These are phyloP conservation scores for Xylaria intraflava DNA, from an alignment of 495 filamentous ascomycete species.

Conservation along the genomic window DNA sequence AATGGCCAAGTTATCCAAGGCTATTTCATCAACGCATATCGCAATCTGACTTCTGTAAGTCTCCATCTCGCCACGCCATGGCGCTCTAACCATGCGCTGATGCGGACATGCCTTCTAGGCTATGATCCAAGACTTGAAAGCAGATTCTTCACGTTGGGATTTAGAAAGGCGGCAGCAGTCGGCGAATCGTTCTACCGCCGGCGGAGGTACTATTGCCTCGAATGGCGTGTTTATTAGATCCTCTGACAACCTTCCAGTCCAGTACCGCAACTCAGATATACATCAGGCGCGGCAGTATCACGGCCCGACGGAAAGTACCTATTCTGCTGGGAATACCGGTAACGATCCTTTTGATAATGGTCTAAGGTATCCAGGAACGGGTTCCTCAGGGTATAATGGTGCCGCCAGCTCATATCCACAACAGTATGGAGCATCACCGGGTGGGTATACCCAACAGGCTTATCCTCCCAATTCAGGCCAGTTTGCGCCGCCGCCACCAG, in stretches of 20 bases:
- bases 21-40: conserved; percentile 82
- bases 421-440: conserved; percentile 21
- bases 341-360: conserved; percentile 25
- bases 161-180: conserved; percentile 55
- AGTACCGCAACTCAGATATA: conserved; percentile 45
- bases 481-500: conserved; percentile 7
- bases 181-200: conserved; percentile 36
- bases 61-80: not conserved
- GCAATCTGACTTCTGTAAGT: conserved; percentile 79
- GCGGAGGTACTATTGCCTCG: conserved; percentile 53
- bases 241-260: conserved; percentile 54
- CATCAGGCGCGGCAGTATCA: conserved; percentile 47
- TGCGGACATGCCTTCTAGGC: conserved; percentile 44
- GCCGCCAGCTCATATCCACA: conserved; percentile 27
- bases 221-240: conserved; percentile 44
- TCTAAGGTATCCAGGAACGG: conserved; percentile 33
- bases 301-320: conserved; percentile 33
- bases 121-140: conserved; percentile 82
- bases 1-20: conserved; percentile 60
- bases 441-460: conserved; percentile 26
- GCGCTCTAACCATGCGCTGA: conserved; percentile 13
- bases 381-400: conserved; percentile 28
- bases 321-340: conserved; percentile 19
- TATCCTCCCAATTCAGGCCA: conserved; percentile 22
- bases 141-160: conserved; percentile 76